Evolutionary conservation across 2,329 filamentous ascomycete genomes (phyloP).

Genomic region (Colletotrichum sp.): DNA sequence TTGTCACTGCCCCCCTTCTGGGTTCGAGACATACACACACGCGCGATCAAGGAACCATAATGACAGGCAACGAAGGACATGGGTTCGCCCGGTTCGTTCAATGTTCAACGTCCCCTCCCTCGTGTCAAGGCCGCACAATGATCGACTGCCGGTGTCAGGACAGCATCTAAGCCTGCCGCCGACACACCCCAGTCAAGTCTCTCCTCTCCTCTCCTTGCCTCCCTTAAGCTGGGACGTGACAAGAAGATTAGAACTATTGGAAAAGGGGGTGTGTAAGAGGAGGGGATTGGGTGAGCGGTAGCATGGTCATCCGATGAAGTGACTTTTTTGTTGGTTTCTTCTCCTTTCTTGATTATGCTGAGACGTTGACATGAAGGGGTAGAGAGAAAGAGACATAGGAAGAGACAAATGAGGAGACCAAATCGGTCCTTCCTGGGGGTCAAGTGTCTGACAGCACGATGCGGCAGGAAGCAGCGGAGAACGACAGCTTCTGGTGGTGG

Average conservation of each 20-base stretch:
- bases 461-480: neutral
- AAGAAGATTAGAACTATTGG: neutral
- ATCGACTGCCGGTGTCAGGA: slow-evolving; percentile 17
- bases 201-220: neutral
- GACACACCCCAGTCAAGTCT: neutral
- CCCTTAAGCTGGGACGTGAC: neutral
- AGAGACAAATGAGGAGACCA: neutral
- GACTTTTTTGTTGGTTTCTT: neutral
- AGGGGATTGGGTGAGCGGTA: neutral
- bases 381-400: neutral
- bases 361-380: slow-evolving; percentile 18
- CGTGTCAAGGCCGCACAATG: slow-evolving; percentile 9
- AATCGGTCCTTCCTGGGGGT: neutral
- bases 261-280: neutral
- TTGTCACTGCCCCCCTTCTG: neutral
- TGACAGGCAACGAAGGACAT: slow-evolving; percentile 6
- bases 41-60: neutral
- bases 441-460: neutral
- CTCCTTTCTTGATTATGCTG: neutral
- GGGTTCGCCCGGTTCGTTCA: neutral
- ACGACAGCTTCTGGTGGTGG: neutral
- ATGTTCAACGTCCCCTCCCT: neutral
- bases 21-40: neutral
- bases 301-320: slow-evolving; percentile 13
- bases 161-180: neutral